Conservation (phyloP, 306 rosid genomes). For the Cucurbita ficifolia region DNA sequence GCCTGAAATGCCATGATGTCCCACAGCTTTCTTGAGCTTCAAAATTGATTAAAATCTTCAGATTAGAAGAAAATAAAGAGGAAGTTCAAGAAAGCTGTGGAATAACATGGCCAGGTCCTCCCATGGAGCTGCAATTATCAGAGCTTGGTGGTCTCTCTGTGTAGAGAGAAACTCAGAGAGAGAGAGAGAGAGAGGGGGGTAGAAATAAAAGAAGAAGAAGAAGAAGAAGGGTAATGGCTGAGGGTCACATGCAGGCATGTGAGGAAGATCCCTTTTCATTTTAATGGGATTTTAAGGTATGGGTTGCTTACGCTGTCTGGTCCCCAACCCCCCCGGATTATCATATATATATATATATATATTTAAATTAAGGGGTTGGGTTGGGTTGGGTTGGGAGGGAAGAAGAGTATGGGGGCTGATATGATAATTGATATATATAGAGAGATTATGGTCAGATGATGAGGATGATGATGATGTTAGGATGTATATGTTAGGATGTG, state of each 20-base stretch:
- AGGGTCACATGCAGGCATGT: conserved; percentile 82
- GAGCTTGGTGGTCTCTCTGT: background rate
- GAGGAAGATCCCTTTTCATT: conserved; percentile 51
- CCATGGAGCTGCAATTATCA: conserved; percentile 6
- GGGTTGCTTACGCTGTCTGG: conserved; percentile 90
- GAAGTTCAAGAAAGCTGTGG: conserved; percentile 99
- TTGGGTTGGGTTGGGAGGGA: too few species aligned
- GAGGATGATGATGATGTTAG: too few species aligned
- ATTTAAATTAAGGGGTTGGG: too few species aligned
- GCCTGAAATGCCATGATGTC: conserved; percentile 20
- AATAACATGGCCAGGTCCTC: conserved; percentile 64
- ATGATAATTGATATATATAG: too few species aligned
- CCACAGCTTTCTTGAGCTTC: conserved; percentile 99
- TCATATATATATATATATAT: too few species aligned
- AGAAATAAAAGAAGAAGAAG: background rate
- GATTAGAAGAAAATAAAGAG: background rate
- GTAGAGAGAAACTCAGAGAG: background rate
- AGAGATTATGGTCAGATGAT: too few species aligned
- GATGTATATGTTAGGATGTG: background rate
- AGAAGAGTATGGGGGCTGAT: too few species aligned
- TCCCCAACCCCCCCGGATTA: background rate
- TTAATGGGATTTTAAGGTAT: conserved; percentile 61
- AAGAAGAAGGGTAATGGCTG: conserved; percentile 17
- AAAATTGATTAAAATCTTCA: background rate
- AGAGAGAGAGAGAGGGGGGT: background rate